These are phyloP conservation scores for Ogataea nitratoaversa DNA, from an alignment of 805 yeast genomes.

Conservation along the genomic window DNA sequence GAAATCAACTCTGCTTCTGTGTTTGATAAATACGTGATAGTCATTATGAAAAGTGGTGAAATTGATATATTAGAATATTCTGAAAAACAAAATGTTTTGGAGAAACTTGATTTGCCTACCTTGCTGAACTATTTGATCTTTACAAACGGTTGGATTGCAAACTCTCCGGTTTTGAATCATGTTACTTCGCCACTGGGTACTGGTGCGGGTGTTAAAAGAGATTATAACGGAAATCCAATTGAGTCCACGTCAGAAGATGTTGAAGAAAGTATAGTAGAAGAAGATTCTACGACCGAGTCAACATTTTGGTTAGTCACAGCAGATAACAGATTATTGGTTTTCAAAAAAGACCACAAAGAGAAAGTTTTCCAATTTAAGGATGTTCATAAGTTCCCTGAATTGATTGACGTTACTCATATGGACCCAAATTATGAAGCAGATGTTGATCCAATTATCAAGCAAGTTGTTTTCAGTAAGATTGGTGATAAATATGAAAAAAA, in stretches of 20 bases:
- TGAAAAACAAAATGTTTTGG: constrained; percentile 17
- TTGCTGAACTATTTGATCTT: constrained; percentile 40
- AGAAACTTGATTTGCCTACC: constrained; percentile 31
- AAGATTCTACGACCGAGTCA: constrained; percentile 30
- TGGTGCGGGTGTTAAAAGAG: constrained; percentile 16
- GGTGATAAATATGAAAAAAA: constrained; percentile 56
- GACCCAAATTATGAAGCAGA: constrained; percentile 44
- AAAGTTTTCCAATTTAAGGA: constrained; percentile 50
- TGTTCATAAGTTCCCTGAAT: constrained; percentile 43
- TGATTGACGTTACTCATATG: constrained; percentile 40
- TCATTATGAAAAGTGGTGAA: constrained; percentile 68
- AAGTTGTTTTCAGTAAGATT: constrained; percentile 55
- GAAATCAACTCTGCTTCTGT: constrained; percentile 63
- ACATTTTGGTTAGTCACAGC: constrained; percentile 69
- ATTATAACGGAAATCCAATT: constrained; percentile 20
- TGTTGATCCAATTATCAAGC: constrained; percentile 74
- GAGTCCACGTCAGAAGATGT: not conserved
- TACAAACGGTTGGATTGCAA: constrained; percentile 64
- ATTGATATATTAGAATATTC: constrained; percentile 49
- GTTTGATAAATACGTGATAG: constrained; percentile 57
- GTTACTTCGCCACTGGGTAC: constrained; percentile 28
- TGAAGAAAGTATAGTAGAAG: constrained; percentile 9
- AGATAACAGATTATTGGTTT: constrained; percentile 66
- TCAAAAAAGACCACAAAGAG: constrained; percentile 51
- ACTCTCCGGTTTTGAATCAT: constrained; percentile 43